Base-by-base conservation (phyloP, 1,284 basidiomycete species). In the Mycosarcoma maydis region DNA sequence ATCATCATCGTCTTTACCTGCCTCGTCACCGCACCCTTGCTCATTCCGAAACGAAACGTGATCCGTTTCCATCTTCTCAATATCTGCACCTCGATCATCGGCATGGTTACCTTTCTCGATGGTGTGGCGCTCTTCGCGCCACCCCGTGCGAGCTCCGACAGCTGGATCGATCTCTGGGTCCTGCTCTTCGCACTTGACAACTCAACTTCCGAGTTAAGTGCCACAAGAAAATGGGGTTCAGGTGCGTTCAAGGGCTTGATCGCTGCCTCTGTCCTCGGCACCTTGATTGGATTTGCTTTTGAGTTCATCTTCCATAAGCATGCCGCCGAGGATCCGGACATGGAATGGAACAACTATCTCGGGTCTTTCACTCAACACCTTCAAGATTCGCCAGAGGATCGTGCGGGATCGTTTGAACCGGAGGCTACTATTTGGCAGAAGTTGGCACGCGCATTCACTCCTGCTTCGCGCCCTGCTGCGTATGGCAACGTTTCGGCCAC, bases 331-430 rank as follows among this genome's bases (percentile, higher is more conserved):
- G 73, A 77, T 27, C 62, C 73, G 11, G 73, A 73, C 13, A 50
- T 52, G 51, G 64, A 73, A 33, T 78, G 75, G 75, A 77, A 77
- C 64, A 67, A 75, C 20, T 77, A 75, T 33, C 70, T 78, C 3
- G 75, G 76, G 17, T 43, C 65, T 10, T 77, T 65, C 47, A 70
- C 74, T 0, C 50, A 69, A 19, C 54, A 58, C 5, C 60, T 73
- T 24, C 48, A 46, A 26, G 38, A 41, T 13, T 30, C 37, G 6
- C 32, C 27, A 1, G 19, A 58, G 11, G 50, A 60, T 17, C 54
- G 75, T 2, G 67, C 68, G 3, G 76, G 76, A 16, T 43, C 76
- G 0, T 78, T 76, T 39, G 75, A 78, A 46, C 75, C 73, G 5
- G 54, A 70, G 8, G 72, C 70, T 1, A 66, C 24, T 14, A 36